Percentiles rank a stretch among this genome's conserved stretches.
These are phyloP conservation scores for Oemleria cerasiformis DNA, from an alignment of 306 rosid species.

Conservation along the genomic window DNA sequence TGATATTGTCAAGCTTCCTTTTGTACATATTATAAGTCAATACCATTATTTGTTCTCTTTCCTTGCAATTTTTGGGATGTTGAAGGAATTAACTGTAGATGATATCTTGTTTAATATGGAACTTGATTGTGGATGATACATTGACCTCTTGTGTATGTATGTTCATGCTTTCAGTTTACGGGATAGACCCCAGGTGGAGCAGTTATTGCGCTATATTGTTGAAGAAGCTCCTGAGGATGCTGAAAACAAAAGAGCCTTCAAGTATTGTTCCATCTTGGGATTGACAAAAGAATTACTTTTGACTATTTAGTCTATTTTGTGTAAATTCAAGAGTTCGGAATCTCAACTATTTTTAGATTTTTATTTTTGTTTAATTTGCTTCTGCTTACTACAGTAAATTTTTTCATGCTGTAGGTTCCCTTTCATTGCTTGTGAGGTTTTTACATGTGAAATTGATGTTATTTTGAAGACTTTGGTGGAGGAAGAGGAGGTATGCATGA, in stretches of 20 bases:
- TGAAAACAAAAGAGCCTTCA: slow-evolving; percentile 86
- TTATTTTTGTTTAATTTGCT: slow-evolving; percentile 7
- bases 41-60: background rate
- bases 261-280: slow-evolving; percentile 43
- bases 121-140: slow-evolving; percentile 21
- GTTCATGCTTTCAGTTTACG: slow-evolving; percentile 59
- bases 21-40: background rate
- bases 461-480: slow-evolving; percentile 96
- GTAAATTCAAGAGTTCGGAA: background rate
- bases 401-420: slow-evolving; percentile 70
- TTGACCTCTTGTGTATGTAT: background rate
- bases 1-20: background rate
- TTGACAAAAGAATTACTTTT: slow-evolving; percentile 13
- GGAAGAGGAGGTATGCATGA: slow-evolving; percentile 81
- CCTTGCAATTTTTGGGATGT: background rate
- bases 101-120: slow-evolving; percentile 12
- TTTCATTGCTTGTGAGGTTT: slow-evolving; percentile 91
- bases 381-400: slow-evolving; percentile 23
- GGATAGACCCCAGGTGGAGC: slow-evolving; percentile 94
- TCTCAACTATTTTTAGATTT: slow-evolving; percentile 5
- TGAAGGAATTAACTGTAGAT: background rate
- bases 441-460: slow-evolving; percentile 97
- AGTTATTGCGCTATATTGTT: slow-evolving; percentile 67
- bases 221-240: slow-evolving; percentile 93
- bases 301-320: background rate